These are phyloP conservation scores for Metschnikowia borealis DNA, from an alignment of 805 yeast species.

Conservation along the genomic window DNA sequence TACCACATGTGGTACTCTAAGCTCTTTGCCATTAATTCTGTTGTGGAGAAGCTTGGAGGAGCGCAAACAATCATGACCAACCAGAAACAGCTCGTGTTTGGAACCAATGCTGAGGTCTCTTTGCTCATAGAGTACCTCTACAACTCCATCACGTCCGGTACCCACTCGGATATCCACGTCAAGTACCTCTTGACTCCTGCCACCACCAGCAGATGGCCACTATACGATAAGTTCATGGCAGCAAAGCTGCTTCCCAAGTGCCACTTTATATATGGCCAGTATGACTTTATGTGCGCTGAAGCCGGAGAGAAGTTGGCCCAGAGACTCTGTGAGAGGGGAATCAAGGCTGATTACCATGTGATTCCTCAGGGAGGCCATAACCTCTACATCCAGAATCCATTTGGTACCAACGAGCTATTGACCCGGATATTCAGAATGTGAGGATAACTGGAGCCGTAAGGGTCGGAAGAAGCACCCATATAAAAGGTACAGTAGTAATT, in stretches of 20 bases:
- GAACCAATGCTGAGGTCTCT: constrained; percentile 34
- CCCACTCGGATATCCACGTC: constrained; percentile 38
- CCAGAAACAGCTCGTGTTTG: constrained; percentile 32
- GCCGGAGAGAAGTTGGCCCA: constrained; percentile 44
- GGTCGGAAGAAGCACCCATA: too few species aligned
- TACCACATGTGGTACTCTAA: constrained; percentile 39
- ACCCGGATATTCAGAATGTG: neutral
- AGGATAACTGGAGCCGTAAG: too few species aligned
- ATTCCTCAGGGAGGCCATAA: constrained; percentile 41
- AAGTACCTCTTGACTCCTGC: constrained; percentile 52
- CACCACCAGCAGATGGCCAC: constrained; percentile 62
- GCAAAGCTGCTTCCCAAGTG: constrained; percentile 23
- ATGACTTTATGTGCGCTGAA: constrained; percentile 67
- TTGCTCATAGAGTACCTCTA: constrained; percentile 39
- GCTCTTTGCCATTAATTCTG: constrained; percentile 37
- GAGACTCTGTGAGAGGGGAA: constrained; percentile 15
- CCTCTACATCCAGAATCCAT: constrained; percentile 43
- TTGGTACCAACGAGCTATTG: constrained; percentile 33
- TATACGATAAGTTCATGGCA: constrained; percentile 50
- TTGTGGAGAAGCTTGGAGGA: constrained; percentile 32
- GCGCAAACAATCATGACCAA: constrained; percentile 18
- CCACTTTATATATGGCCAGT: constrained; percentile 60
- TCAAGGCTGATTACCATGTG: constrained; percentile 12
- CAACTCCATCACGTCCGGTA: constrained; percentile 37
- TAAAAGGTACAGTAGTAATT: too few species aligned